Evolutionary conservation across 1,139 yeast genomes (phyloP), one percentile per base, ranked within the genome.

Genomic region (Eremothecium coryli): DNA sequence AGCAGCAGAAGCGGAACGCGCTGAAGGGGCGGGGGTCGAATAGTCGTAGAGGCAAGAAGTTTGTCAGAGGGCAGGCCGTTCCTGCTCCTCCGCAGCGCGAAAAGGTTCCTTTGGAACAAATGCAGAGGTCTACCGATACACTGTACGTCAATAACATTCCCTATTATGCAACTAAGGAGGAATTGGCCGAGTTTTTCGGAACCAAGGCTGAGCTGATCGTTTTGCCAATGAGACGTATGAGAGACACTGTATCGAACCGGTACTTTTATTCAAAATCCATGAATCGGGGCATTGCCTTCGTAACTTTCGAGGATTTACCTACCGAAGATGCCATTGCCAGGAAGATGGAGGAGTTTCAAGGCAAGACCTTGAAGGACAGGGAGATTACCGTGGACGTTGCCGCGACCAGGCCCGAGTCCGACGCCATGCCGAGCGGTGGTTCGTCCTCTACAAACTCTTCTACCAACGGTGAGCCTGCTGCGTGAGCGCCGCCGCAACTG

Each of bases 271-370:
- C 58, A 20, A 50, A 49, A 29, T 47, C 40, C 33, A 44, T 44
- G 40, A 56, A 56, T 40, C 51, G 60, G 38, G 61, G 61, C 40
- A 55, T 56, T 34, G 61, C 60, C 15, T 56, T 56, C 30, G 46
- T 56, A 20, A 46, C 57, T 12, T 56, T 44, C 32, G 46, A 46
- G 16, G 41, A 41, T 26, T 37, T 49, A 30, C 25, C 36, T 18
- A 39, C 38, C 14, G 43, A 30, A 13, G 52, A 48, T 29, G 30
- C 26, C 10, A 52, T 53, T 31, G 36, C 42, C 18, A 35, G 42
- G 15, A 55, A 52, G 37, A 56, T 47, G 12, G 50, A 43, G 13
- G 50, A 49, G 35, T 54, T 52, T 39, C 50, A 52, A 30, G 55
- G 54, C 33, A 51, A 50, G 38, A 35, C 41, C n/a, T 41, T 55